These are phyloP conservation scores for Cercophora scortea DNA, from an alignment of 495 filamentous ascomycete genomes.

Conservation along the genomic window DNA sequence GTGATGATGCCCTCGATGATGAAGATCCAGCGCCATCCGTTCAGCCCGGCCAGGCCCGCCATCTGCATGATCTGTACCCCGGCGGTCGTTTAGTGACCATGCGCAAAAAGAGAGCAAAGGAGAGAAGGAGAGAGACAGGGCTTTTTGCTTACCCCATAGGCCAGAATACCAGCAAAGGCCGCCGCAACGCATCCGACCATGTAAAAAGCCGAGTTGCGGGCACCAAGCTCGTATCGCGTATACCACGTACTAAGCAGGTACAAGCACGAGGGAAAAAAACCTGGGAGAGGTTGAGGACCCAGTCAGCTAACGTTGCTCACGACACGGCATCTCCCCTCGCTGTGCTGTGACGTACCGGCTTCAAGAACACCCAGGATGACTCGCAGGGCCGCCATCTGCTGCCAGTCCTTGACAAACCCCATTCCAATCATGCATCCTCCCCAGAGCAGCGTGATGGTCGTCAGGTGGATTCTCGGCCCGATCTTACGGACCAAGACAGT, in stretches of 20 bases:
- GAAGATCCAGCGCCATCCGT: slow-evolving; percentile 60
- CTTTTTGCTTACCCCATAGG: slow-evolving; percentile 44
- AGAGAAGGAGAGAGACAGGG: no score
- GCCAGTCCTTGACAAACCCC: slow-evolving; percentile 49
- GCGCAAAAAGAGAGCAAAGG: no score
- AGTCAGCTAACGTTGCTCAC: not conserved
- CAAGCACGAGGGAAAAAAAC: slow-evolving; percentile 55
- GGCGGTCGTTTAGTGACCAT: not conserved
- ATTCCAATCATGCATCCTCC: slow-evolving; percentile 50
- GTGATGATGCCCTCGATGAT: slow-evolving; percentile 52
- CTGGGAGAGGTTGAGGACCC: not conserved
- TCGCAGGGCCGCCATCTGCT: slow-evolving; percentile 43
- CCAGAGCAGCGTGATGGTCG: slow-evolving; percentile 45
- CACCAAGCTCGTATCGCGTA: slow-evolving; percentile 54
- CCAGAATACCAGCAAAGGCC: slow-evolving; percentile 55
- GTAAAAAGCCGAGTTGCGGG: slow-evolving; percentile 58
- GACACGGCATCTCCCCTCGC: no score
- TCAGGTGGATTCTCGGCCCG: slow-evolving; percentile 50
- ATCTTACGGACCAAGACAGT: slow-evolving; percentile 52
- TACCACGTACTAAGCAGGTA: slow-evolving; percentile 62
- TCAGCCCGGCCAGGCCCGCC: slow-evolving; percentile 36
- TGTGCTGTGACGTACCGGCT: slow-evolving; percentile 34
- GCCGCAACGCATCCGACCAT: slow-evolving; percentile 55
- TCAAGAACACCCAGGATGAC: slow-evolving; percentile 57
- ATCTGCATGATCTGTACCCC: slow-evolving; percentile 45